Percentiles rank a stretch among this genome's conserved stretches.
These are phyloP conservation scores for Ophioceras dolichostomum DNA, from an alignment of 2,329 filamentous ascomycete genomes.

Conservation along the genomic window DNA sequence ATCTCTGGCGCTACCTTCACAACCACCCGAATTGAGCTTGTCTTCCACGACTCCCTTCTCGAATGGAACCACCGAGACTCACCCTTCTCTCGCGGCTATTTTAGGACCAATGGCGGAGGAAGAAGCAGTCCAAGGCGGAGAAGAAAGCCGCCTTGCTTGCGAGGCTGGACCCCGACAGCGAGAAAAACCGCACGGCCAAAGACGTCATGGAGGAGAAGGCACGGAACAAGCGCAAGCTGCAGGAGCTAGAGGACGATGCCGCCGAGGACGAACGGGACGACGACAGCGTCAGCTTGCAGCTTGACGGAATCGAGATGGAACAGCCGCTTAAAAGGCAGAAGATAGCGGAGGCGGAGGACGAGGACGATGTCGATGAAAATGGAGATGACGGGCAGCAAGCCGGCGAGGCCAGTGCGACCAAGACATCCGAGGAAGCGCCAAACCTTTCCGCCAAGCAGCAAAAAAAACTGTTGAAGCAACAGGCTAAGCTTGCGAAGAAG, in stretches of 20 bases:
- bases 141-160: constrained; percentile 45
- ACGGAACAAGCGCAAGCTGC: constrained; percentile 68
- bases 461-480: constrained; percentile 34
- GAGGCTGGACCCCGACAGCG: constrained; percentile 84
- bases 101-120: constrained; percentile 93
- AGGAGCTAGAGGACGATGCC: constrained; percentile 43
- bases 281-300: constrained; percentile 22
- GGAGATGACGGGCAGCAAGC: background rate
- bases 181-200: constrained; percentile 68
- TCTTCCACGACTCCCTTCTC: too few species aligned
- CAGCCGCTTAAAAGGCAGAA: constrained; percentile 53
- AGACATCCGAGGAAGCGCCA: background rate
- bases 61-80: too few species aligned
- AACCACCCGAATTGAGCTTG: background rate
- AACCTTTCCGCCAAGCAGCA: constrained; percentile 32
- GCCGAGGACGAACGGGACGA: constrained; percentile 30
- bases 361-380: constrained; percentile 7
- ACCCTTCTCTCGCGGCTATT: too few species aligned
- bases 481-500: constrained; percentile 37
- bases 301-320: constrained; percentile 45
- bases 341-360: constrained; percentile 15
- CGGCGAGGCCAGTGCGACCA: background rate
- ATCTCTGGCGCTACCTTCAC: background rate
- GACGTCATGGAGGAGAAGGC: constrained; percentile 79
- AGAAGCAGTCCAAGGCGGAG: constrained; percentile 91